Base-by-base conservation (phyloP, 371 early-diverging fungal genomes). In the Rhizopus microsporus region DNA sequence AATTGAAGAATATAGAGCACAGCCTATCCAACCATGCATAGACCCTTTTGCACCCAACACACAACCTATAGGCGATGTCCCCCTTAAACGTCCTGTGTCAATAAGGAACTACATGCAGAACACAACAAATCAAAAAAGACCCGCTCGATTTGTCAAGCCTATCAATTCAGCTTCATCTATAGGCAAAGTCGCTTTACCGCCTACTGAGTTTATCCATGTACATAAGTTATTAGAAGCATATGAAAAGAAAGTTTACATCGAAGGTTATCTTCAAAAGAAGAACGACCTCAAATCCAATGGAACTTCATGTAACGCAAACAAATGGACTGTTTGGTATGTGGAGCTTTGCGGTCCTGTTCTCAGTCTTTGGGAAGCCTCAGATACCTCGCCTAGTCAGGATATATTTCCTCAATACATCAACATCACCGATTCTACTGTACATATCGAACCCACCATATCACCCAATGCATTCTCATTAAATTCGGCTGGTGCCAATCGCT, bases 311-410 rank as follows among this genome's bases (percentile, higher is more conserved):
- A 57, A 43, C 9, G 63, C 73, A 42, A 74, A 78, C 43, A 73
- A 77, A 45, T 89, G 90, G 89, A 75, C 79, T 31, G 68, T 70
- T 40, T 87, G 82, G 80, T 89, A 90, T 65, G 86, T 86, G 7
- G 89, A 89, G 65, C 57, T 88, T 32, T 75, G 78, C 49, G 90
- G 90, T 4, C 77, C 89, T 0, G 68, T 80, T 9, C 65, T 90
- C 39, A 77, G 77, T 42, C 77, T 90, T 31, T 90, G 88, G 88
- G 71, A 77, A 45, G 67, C 72, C 16, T 46, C 46, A 15, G 50
- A 34, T 6, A 53, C 60, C 2, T 63, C 72, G 5, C 56, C 56
- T 23, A 65, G 59, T 32, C 45, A 56, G 35, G 42, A 44, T 17
- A 47, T 69, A 5, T 58, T 59, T 23, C 88, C 88, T 31, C 84